Base-by-base conservation (phyloP, 352 stramenopile species). In the Pythium sp. region DNA sequence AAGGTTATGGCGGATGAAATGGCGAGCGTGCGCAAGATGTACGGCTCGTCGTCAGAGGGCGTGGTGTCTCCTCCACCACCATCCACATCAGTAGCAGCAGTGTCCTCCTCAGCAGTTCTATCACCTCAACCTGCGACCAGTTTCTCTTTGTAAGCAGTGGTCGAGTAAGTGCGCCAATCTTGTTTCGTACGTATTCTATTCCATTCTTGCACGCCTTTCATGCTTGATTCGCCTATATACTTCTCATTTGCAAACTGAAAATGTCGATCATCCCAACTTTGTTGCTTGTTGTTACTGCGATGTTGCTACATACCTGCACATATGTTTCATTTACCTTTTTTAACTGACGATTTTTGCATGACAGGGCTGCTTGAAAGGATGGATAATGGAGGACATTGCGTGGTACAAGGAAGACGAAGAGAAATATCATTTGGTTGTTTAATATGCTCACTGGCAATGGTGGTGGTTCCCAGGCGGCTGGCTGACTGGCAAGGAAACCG, bases 1-100 rank as follows among this genome's bases (percentile, higher is more conserved):
- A 75, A 77, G 34, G 76, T 92, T 9, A 72, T 95, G 36, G 68
- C 74, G 0, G 78, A 91, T 15, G 85, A 95, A 60, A 81, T 93
- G 57, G 69, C 72, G 30, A 61, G 70, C 5, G 83, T 93, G 7
- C 77, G 84, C 43, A 89, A 82, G 60, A 54, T 65, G 1, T 88
- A 86, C 32, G 77, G 76, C 15, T 87, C 78, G 18, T 32, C 9
- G 14, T 60, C 55, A 3, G 55, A 60, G 9, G 20, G 41, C 15
- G 15, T 49, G 41, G 15, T 15, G 41, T 49, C 41, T 49, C 41
- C 55, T 2, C 15, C 55, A 18, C 30, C 28, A n/a, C n/a, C 53
- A 18, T 43, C 28, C 9, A 22, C 49, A 22, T 22, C 26, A 57
- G n/a, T n/a, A 15, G 5, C 28, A 26, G 51, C 3, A 43, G 36